These are phyloP conservation scores for Lagenaria siceraria DNA, from an alignment of 306 rosid genomes.

Conservation along the genomic window DNA sequence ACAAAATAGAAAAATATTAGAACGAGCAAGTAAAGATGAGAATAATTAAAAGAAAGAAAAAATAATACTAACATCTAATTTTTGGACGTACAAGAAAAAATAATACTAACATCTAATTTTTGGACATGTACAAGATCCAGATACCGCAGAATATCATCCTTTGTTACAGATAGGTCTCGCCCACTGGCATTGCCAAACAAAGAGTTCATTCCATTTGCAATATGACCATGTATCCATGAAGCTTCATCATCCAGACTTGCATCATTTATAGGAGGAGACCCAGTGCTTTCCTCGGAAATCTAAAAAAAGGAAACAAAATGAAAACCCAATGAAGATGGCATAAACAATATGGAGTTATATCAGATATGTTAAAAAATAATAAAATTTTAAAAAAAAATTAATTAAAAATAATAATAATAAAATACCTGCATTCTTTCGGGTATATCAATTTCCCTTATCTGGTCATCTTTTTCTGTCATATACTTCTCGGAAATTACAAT, in stretches of 20 bases:
- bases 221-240: constrained; percentile 58
- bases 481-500: constrained; percentile 71
- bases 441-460: constrained; percentile 58
- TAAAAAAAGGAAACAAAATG: constrained; percentile 13
- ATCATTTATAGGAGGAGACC: constrained; percentile 49
- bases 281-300: constrained; percentile 81
- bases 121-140: constrained; percentile 86
- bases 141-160: constrained; percentile 60
- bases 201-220: constrained; percentile 45
- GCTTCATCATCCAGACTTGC: constrained; percentile 61
- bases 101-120: constrained; percentile 69
- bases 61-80: constrained; percentile 62
- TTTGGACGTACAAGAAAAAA: constrained; percentile 57
- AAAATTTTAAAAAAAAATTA: not conserved
- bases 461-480: constrained; percentile 88
- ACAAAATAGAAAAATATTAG: constrained; percentile 7
- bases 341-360: not conserved
- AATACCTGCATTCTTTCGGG: constrained; percentile 98
- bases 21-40: constrained; percentile 13
- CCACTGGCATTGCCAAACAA: constrained; percentile 41
- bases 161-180: constrained; percentile 34
- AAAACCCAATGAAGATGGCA: not conserved
- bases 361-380: not conserved
- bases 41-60: not conserved
- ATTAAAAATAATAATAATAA: not conserved